Evolutionary conservation across 2,329 filamentous ascomycete species (phyloP).

Genomic region (Botrytis deweyae): DNA sequence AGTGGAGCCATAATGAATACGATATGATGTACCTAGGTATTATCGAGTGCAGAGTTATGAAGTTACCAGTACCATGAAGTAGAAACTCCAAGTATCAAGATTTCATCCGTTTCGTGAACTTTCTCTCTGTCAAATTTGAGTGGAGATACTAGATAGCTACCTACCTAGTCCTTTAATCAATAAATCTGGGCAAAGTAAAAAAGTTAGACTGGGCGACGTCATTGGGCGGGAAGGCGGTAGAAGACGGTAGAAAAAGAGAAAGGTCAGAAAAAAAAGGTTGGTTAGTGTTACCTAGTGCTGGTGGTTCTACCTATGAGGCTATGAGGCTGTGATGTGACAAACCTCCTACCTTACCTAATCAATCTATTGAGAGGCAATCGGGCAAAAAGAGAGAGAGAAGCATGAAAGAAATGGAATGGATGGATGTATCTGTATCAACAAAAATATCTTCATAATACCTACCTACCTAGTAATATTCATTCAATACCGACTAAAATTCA

Average conservation of each 20-base stretch:
- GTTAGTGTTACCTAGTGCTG: neutral
- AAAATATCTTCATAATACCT: neutral
- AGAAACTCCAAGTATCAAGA: neutral
- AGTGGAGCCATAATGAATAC: neutral
- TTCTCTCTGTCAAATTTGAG: neutral
- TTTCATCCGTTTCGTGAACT: neutral
- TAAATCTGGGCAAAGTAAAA: neutral
- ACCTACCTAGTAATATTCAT: no score
- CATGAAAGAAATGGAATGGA: neutral
- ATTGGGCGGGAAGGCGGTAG: slow-evolving; percentile 1
- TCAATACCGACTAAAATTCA: neutral
- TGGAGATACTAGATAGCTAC: neutral
- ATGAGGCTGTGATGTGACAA: no score
- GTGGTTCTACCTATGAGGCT: neutral
- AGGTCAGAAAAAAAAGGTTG: neutral
- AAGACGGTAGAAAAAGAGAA: neutral
- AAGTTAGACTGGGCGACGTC: neutral
- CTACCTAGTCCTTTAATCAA: neutral
- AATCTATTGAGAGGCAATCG: neutral
- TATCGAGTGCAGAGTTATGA: neutral
- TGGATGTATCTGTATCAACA: no score
- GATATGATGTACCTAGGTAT: neutral
- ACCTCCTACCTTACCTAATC: neutral
- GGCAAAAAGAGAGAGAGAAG: neutral
- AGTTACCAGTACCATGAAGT: no score